Conservation (phyloP, 805 yeast species). For the Barnettozyma pratensis region DNA sequence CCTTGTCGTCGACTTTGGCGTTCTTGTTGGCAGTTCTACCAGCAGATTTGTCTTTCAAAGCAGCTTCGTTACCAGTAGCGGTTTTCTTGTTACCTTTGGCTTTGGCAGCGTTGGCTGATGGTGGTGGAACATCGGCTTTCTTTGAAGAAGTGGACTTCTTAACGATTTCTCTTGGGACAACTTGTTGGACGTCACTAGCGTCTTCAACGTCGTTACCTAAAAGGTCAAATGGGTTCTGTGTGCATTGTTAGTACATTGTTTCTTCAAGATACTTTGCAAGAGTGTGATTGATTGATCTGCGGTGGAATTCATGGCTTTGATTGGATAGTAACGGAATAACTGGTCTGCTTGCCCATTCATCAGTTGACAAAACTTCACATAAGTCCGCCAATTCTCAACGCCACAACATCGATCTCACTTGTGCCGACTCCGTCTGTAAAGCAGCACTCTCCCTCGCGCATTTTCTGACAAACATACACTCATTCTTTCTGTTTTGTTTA, state of each 20-base stretch:
- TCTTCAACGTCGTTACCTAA: slow-evolving; percentile 88
- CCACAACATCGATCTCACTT: background rate
- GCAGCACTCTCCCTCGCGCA: too few relatives aligned
- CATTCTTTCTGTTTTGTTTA: slow-evolving; percentile 5
- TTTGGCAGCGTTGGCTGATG: slow-evolving; percentile 74
- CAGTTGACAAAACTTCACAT: background rate
- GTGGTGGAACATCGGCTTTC: slow-evolving; percentile 79
- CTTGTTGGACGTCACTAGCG: slow-evolving; percentile 47
- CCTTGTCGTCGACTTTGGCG: slow-evolving; percentile 47
- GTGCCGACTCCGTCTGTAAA: background rate
- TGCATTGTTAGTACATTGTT: slow-evolving; percentile 1
- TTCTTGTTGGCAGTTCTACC: slow-evolving; percentile 58
- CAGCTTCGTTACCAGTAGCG: slow-evolving; percentile 86
- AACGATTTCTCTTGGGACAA: slow-evolving; percentile 66
- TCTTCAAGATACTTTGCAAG: background rate
- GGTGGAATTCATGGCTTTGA: too few relatives aligned
- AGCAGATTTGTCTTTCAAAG: slow-evolving; percentile 64
- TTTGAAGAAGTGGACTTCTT: slow-evolving; percentile 80
- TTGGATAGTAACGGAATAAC: too few relatives aligned
- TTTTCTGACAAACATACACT: slow-evolving; percentile 5
- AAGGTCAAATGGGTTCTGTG: slow-evolving; percentile 75
- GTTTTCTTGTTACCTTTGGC: slow-evolving; percentile 69
- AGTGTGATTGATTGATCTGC: too few relatives aligned
- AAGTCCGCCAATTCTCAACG: too few relatives aligned
- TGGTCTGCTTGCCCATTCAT: background rate